Conservation (phyloP, 2,329 filamentous ascomycete species). For the Arthrocladium fulminans region DNA sequence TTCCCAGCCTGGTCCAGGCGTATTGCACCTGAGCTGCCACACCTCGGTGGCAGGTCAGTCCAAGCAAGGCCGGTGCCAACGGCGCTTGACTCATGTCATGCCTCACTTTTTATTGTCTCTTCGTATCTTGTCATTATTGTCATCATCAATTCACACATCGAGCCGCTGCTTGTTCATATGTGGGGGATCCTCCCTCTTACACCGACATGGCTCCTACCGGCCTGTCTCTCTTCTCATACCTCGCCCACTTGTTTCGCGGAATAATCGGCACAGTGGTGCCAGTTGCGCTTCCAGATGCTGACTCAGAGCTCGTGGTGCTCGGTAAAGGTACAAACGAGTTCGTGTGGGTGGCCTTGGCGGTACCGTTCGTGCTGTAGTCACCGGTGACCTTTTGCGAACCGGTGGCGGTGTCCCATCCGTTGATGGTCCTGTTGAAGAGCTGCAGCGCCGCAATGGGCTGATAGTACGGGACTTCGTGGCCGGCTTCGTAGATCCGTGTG, state of each 20-base stretch:
- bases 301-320: conserved; percentile 6
- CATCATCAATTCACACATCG: too few species aligned
- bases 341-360: conserved; percentile 37
- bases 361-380: conserved; percentile 34
- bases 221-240: conserved; percentile 1
- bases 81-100: too few species aligned
- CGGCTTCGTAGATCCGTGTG: conserved; percentile 57
- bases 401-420: conserved; percentile 47
- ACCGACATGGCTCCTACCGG: not conserved
- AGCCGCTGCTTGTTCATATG: too few species aligned
- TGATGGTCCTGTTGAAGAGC: conserved; percentile 53
- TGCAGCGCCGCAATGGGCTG: conserved; percentile 53
- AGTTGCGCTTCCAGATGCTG: not conserved
- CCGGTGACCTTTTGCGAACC: conserved; percentile 33
- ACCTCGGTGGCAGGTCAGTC: too few species aligned
- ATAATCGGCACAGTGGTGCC: not conserved
- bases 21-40: too few species aligned
- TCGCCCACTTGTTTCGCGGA: not conserved
- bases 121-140: too few species aligned
- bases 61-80: too few species aligned
- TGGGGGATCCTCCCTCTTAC: not conserved
- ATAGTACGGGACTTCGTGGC: conserved; percentile 54
- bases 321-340: conserved; percentile 33
- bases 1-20: too few species aligned
- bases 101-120: too few species aligned